These are phyloP conservation scores for Mychonastes homosphaera DNA, from an alignment of 139 green algal genomes.

Conservation along the genomic window DNA sequence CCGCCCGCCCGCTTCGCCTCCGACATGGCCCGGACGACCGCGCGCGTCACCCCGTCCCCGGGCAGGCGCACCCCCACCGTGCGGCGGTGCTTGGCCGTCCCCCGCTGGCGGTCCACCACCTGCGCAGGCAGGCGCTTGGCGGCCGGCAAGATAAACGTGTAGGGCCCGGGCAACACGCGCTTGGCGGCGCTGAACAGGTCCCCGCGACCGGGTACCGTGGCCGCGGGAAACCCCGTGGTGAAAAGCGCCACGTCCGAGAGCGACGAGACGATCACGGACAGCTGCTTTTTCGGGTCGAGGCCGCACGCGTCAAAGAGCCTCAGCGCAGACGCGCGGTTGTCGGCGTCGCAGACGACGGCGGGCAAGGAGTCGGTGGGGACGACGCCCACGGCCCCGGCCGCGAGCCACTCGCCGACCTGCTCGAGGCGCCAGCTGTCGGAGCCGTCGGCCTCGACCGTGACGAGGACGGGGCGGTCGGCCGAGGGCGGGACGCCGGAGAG, in stretches of 20 bases:
- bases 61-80: slow-evolving; percentile 71
- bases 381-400: slow-evolving; percentile 67
- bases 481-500: no score
- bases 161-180: slow-evolving; percentile 67
- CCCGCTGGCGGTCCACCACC: slow-evolving; percentile 46
- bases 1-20: no score
- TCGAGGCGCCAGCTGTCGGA: not conserved
- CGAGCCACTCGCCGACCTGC: not conserved
- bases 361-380: slow-evolving; percentile 79
- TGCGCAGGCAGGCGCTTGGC: slow-evolving; percentile 73
- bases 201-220: slow-evolving; percentile 36
- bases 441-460: not conserved
- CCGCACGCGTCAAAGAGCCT: slow-evolving; percentile 60
- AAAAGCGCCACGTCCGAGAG: slow-evolving; percentile 34
- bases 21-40: no score
- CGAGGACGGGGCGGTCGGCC: no score
- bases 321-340: slow-evolving; percentile 49
- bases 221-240: slow-evolving; percentile 58
- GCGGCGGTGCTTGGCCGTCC: slow-evolving; percentile 44
- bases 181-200: slow-evolving; percentile 60
- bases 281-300: slow-evolving; percentile 55
- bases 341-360: slow-evolving; percentile 68
- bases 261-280: slow-evolving; percentile 53
- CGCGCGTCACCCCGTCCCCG: slow-evolving; percentile 39
- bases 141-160: slow-evolving; percentile 78